Percentiles rank a stretch among this genome's conserved stretches.
phyloP scores from a whole-genome alignment of 208 protist species.

The Acanthamoeba royreba region DNA sequence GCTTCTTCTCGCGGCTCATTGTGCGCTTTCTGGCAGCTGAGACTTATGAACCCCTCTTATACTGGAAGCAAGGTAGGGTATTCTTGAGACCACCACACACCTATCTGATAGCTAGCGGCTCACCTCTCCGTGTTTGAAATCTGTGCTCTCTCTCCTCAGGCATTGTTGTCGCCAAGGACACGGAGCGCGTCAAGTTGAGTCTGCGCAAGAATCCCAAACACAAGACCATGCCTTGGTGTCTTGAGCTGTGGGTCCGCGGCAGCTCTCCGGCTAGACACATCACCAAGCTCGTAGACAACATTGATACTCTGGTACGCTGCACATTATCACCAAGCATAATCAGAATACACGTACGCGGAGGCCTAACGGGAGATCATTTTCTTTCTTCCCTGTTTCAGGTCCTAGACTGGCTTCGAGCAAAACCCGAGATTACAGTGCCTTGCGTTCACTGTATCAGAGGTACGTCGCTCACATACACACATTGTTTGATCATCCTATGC shows the following conservation, averaged over 20 bases:
- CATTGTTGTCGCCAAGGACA: neutral
- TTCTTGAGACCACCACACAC: too few relatives aligned
- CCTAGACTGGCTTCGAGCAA: slow-evolving; percentile 25
- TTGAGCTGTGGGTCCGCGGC: slow-evolving; percentile 43
- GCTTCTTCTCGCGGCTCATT: slow-evolving; percentile 30
- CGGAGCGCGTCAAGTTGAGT: slow-evolving; percentile 34
- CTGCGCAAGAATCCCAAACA: neutral
- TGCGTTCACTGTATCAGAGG: slow-evolving; percentile 41
- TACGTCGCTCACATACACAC: too few relatives aligned
- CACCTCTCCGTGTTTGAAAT: too few relatives aligned
- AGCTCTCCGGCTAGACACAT: slow-evolving; percentile 23
- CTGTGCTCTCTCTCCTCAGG: neutral
- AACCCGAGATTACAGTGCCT: slow-evolving; percentile 35
- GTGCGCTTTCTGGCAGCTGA: neutral
- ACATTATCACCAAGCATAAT: too few relatives aligned
- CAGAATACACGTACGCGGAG: too few relatives aligned
- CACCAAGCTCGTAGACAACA: slow-evolving; percentile 1
- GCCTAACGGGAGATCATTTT: too few relatives aligned
- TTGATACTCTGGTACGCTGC: slow-evolving; percentile 19
- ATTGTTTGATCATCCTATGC: neutral
- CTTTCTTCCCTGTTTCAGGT: too few relatives aligned
- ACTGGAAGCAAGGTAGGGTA: slow-evolving; percentile 42
- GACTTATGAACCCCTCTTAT: neutral
- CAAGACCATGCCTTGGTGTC: slow-evolving; percentile 36
- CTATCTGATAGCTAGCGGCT: too few relatives aligned